phyloP scores from a whole-genome alignment of 2,329 filamentous ascomycete genomes.

The Teratosphaeria epicoccoides region DNA sequence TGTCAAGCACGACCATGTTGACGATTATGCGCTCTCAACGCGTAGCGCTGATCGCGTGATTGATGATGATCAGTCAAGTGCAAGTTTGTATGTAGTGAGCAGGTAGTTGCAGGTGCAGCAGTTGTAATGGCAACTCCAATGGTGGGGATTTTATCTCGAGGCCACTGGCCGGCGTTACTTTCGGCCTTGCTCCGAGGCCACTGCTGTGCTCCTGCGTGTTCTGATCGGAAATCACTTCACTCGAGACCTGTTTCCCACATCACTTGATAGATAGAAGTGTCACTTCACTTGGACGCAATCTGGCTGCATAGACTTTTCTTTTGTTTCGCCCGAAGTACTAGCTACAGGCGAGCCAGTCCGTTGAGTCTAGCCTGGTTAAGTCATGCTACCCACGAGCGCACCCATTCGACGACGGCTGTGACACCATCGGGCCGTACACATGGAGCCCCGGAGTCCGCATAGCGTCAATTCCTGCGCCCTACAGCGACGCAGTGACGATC shows the following conservation, averaged over 20 bases:
- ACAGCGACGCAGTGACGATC: no score
- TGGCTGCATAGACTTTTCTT: background rate
- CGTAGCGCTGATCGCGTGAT: background rate
- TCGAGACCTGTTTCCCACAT: background rate
- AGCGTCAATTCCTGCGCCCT: no score
- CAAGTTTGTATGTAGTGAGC: background rate
- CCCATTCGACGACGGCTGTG: no score
- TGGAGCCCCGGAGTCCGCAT: no score
- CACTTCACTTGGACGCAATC: background rate
- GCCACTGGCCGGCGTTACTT: background rate
- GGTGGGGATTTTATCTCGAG: background rate
- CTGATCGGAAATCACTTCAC: background rate
- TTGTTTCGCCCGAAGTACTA: no score
- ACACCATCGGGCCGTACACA: no score
- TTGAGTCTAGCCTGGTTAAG: no score
- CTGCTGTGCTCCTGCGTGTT: no score
- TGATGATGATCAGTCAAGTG: background rate
- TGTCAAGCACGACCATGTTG: constrained; percentile 57
- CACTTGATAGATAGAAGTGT: no score
- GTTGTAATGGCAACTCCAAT: background rate
- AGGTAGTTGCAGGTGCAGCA: background rate
- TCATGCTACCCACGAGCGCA: no score
- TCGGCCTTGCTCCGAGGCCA: background rate
- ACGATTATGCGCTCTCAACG: background rate
- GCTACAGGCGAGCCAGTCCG: no score